These are phyloP conservation scores for Entomophthora muscae DNA, from an alignment of 371 early-diverging fungal genomes.

Conservation along the genomic window DNA sequence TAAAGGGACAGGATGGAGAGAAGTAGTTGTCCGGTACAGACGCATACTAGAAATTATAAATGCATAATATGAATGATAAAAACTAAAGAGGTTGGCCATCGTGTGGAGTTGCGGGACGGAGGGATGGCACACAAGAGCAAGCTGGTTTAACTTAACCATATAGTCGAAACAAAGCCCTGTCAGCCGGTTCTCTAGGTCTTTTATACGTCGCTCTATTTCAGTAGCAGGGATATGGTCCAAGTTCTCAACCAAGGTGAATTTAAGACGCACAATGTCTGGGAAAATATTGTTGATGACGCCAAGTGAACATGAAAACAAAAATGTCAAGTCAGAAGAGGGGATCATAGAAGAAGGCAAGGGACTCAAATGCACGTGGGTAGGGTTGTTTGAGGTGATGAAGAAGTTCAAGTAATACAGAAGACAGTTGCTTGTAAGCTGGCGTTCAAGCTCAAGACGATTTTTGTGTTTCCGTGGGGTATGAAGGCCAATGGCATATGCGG, in stretches of 20 bases:
- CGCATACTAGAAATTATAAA: neutral
- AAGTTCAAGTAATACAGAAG: neutral
- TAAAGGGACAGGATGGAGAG: neutral
- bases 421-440: neutral
- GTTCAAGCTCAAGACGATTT: neutral
- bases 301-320: neutral
- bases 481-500: neutral
- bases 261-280: neutral
- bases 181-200: neutral
- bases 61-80: neutral
- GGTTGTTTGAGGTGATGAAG: neutral
- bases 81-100: neutral
- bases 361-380: neutral
- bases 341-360: neutral
- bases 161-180: neutral
- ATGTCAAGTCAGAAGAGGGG: neutral
- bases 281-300: neutral
- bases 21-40: neutral
- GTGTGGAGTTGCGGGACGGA: neutral
- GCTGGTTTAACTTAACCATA: neutral
- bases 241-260: neutral
- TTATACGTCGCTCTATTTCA: neutral
- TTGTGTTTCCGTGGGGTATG: neutral
- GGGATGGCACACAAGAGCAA: neutral
- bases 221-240: neutral